phyloP scores from a whole-genome alignment of 1,284 basidiomycete genomes.

The Omphalotus olearius region DNA sequence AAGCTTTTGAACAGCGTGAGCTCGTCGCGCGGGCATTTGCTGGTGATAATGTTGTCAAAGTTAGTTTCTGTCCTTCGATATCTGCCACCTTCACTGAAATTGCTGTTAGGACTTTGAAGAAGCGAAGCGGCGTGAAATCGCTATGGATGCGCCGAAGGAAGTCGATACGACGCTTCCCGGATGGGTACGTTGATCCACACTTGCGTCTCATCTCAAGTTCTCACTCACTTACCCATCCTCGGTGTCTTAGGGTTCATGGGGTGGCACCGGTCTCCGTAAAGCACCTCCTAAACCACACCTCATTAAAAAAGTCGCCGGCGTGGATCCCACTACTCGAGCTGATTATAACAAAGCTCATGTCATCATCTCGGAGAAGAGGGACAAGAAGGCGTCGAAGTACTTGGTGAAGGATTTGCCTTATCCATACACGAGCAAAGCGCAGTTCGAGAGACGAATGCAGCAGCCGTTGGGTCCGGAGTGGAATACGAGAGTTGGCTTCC shows the following conservation, averaged over 20 bases:
- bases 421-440: constrained; percentile 88
- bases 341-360: constrained; percentile 85
- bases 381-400: constrained; percentile 91
- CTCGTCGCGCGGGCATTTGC: constrained; percentile 95
- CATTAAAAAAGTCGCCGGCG: constrained; percentile 79
- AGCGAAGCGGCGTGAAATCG: constrained; percentile 76
- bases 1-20: constrained; percentile 81
- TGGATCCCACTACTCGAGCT: constrained; percentile 74
- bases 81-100: background rate
- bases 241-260: constrained; percentile 78
- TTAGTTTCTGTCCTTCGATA: constrained; percentile 27
- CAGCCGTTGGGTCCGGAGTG: constrained; percentile 87
- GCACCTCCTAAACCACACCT: constrained; percentile 56
- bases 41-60: constrained; percentile 90
- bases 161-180: constrained; percentile 92
- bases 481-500: constrained; percentile 89
- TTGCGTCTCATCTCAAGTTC: background rate
- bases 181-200: constrained; percentile 63
- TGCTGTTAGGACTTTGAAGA: constrained; percentile 75
- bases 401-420: constrained; percentile 87
- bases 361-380: constrained; percentile 91
- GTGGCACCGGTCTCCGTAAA: constrained; percentile 70
- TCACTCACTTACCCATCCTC: background rate
- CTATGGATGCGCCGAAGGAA: constrained; percentile 80
- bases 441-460: constrained; percentile 83